phyloP scores from a whole-genome alignment of 129 eudicot genomes.

The Flaveria robusta region DNA sequence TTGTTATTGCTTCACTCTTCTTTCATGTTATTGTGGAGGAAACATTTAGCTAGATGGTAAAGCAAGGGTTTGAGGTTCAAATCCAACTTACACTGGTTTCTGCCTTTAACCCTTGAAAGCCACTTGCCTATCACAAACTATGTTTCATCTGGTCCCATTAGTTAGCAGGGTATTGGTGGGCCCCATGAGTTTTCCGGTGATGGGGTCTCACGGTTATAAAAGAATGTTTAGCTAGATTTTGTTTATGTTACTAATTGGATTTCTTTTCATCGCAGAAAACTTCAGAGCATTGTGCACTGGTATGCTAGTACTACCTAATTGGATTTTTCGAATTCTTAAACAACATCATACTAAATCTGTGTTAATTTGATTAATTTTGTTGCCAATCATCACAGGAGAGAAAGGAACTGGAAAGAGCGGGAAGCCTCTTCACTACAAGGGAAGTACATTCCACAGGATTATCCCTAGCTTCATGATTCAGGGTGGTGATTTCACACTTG shows the following conservation, averaged over 20 bases:
- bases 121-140: too few relatives aligned
- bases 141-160: too few relatives aligned
- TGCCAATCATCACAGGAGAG: slow-evolving; percentile 57
- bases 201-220: neutral
- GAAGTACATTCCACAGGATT: slow-evolving; percentile 86
- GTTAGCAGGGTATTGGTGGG: neutral
- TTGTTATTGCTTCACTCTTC: neutral
- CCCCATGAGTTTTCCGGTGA: neutral
- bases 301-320: slow-evolving; percentile 23
- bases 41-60: neutral
- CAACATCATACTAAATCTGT: neutral
- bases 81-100: too few relatives aligned
- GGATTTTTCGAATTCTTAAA: neutral
- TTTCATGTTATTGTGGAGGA: slow-evolving; percentile 1
- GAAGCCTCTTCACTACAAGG: slow-evolving; percentile 89
- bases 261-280: slow-evolving; percentile 61
- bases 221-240: neutral
- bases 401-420: slow-evolving; percentile 86
- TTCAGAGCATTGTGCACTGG: slow-evolving; percentile 98
- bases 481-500: slow-evolving; percentile 97
- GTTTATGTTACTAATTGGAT: slow-evolving; percentile 1
- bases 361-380: neutral
- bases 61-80: too few relatives aligned
- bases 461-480: slow-evolving; percentile 96
- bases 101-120: too few relatives aligned